Percentiles rank a stretch among this genome's conserved stretches.
These are phyloP conservation scores for Podaxis rugospora DNA, from an alignment of 768 basidiomycete species.

Conservation along the genomic window DNA sequence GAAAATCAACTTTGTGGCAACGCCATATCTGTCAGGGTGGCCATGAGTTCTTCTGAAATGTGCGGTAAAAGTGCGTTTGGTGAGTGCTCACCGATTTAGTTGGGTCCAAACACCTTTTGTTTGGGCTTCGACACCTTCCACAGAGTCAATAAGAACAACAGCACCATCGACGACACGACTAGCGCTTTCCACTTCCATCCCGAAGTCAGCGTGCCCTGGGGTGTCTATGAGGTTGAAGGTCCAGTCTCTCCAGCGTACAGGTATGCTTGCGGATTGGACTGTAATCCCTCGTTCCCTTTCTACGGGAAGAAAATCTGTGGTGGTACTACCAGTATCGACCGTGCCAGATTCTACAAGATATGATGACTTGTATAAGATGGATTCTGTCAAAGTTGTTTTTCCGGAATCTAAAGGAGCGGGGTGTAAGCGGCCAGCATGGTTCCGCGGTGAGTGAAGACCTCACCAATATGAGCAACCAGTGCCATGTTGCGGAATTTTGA, in stretches of 20 bases:
- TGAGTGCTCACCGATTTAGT: constrained; percentile 63
- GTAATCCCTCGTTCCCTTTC: constrained; percentile 91
- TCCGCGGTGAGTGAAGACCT: constrained; percentile 16
- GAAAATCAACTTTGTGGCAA: constrained; percentile 73
- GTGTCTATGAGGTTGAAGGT: constrained; percentile 87
- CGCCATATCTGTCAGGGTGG: constrained; percentile 56
- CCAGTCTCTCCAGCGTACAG: constrained; percentile 82
- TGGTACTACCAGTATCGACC: constrained; percentile 88
- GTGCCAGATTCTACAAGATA: constrained; percentile 74
- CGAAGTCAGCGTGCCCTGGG: constrained; percentile 91
- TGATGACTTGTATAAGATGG: constrained; percentile 71
- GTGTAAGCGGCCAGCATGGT: not conserved
- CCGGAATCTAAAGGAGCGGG: constrained; percentile 60
- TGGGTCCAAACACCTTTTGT: constrained; percentile 89
- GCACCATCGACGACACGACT: constrained; percentile 89
- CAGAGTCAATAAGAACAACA: constrained; percentile 83
- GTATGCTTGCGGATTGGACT: constrained; percentile 89
- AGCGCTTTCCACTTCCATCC: constrained; percentile 95
- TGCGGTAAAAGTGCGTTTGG: constrained; percentile 22
- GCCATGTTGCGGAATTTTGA: constrained; percentile 71
- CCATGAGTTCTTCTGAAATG: not conserved
- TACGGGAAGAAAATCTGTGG: constrained; percentile 85
- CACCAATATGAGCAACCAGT: constrained; percentile 86
- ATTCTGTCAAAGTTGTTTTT: constrained; percentile 87
- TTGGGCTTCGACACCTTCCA: constrained; percentile 89